phyloP scores from a whole-genome alignment of 1,139 yeast species.

The Pichia sp. region DNA sequence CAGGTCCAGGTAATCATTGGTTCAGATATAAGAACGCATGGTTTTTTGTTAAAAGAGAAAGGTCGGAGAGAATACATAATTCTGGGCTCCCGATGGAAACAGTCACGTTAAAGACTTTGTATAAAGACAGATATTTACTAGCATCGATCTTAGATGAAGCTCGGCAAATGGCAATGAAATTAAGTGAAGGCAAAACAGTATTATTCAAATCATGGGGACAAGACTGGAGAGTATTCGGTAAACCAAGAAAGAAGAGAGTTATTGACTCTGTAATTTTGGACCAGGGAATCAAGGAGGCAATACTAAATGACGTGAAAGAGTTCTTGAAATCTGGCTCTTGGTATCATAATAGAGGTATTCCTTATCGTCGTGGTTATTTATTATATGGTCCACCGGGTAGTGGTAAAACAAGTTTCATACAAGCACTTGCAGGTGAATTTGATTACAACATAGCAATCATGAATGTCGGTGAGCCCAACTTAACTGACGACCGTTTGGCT shows the following conservation, averaged over 20 bases:
- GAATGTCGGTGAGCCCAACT: constrained; percentile 82
- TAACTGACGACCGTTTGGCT: constrained; percentile 90
- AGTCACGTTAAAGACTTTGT: constrained; percentile 83
- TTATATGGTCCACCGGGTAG: constrained; percentile 98
- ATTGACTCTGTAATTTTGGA: constrained; percentile 85
- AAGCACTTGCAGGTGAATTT: constrained; percentile 92
- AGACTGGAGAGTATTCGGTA: constrained; percentile 98
- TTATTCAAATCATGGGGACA: constrained; percentile 95
- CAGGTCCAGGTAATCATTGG: constrained; percentile 95
- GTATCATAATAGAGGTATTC: constrained; percentile 95
- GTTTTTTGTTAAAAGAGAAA: constrained; percentile 82
- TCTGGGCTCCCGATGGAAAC: constrained; percentile 95
- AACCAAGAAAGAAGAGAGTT: constrained; percentile 83
- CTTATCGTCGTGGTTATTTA: constrained; percentile 91
- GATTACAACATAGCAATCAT: constrained; percentile 93
- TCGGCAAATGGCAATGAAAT: constrained; percentile 71
- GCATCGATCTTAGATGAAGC: constrained; percentile 79
- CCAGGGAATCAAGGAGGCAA: constrained; percentile 60
- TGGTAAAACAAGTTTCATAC: constrained; percentile 93
- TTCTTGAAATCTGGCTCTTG: constrained; percentile 78
- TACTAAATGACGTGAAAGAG: constrained; percentile 71
- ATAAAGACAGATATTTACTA: constrained; percentile 72
- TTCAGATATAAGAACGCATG: constrained; percentile 82
- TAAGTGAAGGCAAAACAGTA: constrained; percentile 92
- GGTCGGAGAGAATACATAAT: constrained; percentile 86